Conservation (phyloP, 768 basidiomycete genomes). For the Russula virescens region DNA sequence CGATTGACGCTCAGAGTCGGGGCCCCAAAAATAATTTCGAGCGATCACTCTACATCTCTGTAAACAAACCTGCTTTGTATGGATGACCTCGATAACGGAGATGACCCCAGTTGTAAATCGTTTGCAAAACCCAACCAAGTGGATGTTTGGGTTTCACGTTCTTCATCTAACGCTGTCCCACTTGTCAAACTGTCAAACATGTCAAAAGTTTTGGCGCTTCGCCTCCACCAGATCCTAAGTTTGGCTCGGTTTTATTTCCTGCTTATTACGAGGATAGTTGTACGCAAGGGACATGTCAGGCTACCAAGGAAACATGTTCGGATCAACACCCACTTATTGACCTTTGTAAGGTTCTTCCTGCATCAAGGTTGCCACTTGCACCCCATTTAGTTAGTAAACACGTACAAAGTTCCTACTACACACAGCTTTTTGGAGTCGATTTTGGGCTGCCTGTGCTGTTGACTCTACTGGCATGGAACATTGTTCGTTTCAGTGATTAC, state of each 20-base stretch:
- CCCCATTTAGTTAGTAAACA: neutral
- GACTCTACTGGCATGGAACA: no score
- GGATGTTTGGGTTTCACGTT: neutral
- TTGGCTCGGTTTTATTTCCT: neutral
- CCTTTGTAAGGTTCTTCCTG: neutral
- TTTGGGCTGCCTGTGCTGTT: no score
- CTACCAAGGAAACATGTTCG: neutral
- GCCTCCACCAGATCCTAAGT: neutral
- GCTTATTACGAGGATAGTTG: neutral
- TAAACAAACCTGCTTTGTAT: neutral
- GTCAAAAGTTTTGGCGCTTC: neutral
- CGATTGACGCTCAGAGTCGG: neutral
- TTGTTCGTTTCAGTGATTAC: no score
- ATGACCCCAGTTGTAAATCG: neutral
- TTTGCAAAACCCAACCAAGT: neutral
- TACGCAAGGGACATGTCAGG: neutral
- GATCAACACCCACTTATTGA: neutral
- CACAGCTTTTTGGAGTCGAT: neutral
- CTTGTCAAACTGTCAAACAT: neutral
- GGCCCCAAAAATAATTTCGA: neutral
- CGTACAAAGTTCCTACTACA: no score
- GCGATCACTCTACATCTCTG: neutral
- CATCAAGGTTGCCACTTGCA: neutral
- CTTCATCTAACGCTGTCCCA: neutral
- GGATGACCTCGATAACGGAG: neutral